Base-by-base conservation (phyloP, 768 basidiomycete genomes). In the Gloeophyllum trabeum region DNA sequence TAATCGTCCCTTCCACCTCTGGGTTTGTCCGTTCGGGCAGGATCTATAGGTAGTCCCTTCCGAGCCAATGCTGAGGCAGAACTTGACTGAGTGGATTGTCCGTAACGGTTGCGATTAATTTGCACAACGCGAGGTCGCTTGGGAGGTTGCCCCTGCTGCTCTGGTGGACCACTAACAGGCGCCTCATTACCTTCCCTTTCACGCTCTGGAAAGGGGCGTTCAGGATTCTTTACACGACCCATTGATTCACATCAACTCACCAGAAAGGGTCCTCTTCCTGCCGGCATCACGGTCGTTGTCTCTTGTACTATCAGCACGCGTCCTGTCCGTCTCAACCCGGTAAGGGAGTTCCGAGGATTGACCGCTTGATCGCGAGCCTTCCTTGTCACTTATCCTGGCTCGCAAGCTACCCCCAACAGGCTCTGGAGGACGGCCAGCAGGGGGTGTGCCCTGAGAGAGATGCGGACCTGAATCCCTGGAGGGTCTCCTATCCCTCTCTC, bases 261-360 rank as follows among this genome's bases (percentile, higher is more conserved):
- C 86, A 55, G 80, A 74, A 24, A 67, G 59, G 19, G 77, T 74
- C 43, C 85, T 72, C 61, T 89, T 89, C 53, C 81, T 66, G 44
- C 55, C 65, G 32, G 61, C 63, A 46, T 83, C 81, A 38, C 76
- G 72, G 22, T 81, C 80, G 14, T 85, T 81, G 6, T 83, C 79
- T 47, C 68, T 68, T 43, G 64, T 55, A 34, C n/a, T n/a, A n/a
- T n/a, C n/a, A n/a, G n/a, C n/a, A n/a, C n/a, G n/a, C n/a, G n/a
- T n/a, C n/a, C n/a, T n/a, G n/a, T n/a, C n/a, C n/a, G n/a, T n/a
- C n/a, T n/a, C n/a, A n/a, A n/a, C n/a, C n/a, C n/a, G n/a, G n/a
- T n/a, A n/a, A n/a, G n/a, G n/a, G n/a, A n/a, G n/a, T n/a, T n/a
- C n/a, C n/a, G n/a, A n/a, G n/a, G n/a, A n/a, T n/a, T n/a, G n/a